phyloP scores from a whole-genome alignment of 2,329 filamentous ascomycete genomes.

The Fusarium floridanum region DNA sequence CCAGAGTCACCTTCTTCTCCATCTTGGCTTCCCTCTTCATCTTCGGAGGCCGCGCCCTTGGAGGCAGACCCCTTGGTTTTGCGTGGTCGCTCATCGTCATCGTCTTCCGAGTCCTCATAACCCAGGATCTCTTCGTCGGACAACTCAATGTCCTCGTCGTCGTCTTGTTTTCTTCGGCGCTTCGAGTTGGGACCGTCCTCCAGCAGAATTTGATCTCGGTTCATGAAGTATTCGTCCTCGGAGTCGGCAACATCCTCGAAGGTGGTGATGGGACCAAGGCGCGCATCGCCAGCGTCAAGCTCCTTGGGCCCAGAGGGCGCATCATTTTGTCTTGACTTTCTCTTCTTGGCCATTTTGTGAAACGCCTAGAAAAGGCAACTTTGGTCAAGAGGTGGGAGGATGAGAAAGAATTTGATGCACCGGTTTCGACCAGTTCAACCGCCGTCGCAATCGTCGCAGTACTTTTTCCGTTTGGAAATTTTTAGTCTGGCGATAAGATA shows the following conservation, averaged over 20 bases:
- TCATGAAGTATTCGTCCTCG: conserved; percentile 92
- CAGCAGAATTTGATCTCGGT: conserved; percentile 86
- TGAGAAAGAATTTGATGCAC: neutral
- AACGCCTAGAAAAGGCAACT: neutral
- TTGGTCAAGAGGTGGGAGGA: neutral
- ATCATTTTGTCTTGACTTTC: conserved; percentile 71
- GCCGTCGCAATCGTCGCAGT: conserved; percentile 23
- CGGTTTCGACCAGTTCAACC: neutral
- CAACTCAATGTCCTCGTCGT: conserved; percentile 75
- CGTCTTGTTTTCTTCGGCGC: conserved; percentile 78
- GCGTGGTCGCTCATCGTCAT: conserved; percentile 56
- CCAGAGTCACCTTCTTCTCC: conserved; percentile 71
- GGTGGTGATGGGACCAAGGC: conserved; percentile 70
- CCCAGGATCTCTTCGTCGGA: conserved; percentile 74
- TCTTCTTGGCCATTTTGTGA: conserved; percentile 73
- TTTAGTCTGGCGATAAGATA: conserved; percentile 36
- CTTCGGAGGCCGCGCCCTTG: conserved; percentile 56
- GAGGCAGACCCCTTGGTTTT: conserved; percentile 44
- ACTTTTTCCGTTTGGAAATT: conserved; percentile 36
- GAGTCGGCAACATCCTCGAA: conserved; percentile 92
- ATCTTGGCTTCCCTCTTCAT: conserved; percentile 65
- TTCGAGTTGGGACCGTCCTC: conserved; percentile 86
- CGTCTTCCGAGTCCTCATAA: conserved; percentile 62
- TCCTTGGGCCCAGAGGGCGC: conserved; percentile 66
- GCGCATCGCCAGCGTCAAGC: conserved; percentile 69